These are phyloP conservation scores for Acmispon strigosus DNA, from an alignment of 306 rosid species.

Conservation along the genomic window DNA sequence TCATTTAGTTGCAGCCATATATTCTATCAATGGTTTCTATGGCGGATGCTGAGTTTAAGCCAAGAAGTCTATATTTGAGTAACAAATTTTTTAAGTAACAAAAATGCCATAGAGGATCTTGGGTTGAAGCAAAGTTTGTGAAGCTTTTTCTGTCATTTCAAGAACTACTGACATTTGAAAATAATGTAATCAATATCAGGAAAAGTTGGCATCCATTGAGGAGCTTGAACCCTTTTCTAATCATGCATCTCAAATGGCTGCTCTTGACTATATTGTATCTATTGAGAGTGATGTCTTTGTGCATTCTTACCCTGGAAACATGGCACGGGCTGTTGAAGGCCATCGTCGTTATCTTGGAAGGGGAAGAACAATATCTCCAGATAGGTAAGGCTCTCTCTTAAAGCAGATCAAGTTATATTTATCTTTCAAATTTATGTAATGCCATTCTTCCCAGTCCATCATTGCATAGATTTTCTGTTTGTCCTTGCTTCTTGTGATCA, in stretches of 20 bases:
- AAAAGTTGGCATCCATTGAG: slow-evolving; percentile 61
- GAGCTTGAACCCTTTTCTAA: slow-evolving; percentile 69
- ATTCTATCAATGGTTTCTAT: too few species aligned
- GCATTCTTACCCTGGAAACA: slow-evolving; percentile 90
- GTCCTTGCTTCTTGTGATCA: slow-evolving; percentile 27
- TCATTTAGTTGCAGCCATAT: too few species aligned
- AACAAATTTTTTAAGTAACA: neutral
- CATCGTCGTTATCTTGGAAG: slow-evolving; percentile 90
- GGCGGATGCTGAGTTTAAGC: too few species aligned
- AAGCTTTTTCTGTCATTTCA: neutral
- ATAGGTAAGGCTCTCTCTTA: slow-evolving; percentile 44
- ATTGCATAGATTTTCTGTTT: neutral
- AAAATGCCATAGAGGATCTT: neutral
- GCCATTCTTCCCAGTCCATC: neutral
- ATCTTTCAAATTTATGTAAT: neutral
- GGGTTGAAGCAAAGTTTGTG: neutral
- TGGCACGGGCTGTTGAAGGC: slow-evolving; percentile 96
- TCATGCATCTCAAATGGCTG: slow-evolving; percentile 94
- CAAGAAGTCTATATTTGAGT: too few species aligned
- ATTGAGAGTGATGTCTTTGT: slow-evolving; percentile 89
- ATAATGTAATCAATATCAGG: slow-evolving; percentile 39
- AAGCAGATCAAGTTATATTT: neutral
- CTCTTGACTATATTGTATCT: slow-evolving; percentile 91
- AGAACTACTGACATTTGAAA: neutral
- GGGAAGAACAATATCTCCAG: slow-evolving; percentile 85